A percentile compares a stretch with the other conserved stretches of the same genome.
These are phyloP conservation scores for Brassica cretica DNA, from an alignment of 345 rosid genomes.

Conservation along the genomic window DNA sequence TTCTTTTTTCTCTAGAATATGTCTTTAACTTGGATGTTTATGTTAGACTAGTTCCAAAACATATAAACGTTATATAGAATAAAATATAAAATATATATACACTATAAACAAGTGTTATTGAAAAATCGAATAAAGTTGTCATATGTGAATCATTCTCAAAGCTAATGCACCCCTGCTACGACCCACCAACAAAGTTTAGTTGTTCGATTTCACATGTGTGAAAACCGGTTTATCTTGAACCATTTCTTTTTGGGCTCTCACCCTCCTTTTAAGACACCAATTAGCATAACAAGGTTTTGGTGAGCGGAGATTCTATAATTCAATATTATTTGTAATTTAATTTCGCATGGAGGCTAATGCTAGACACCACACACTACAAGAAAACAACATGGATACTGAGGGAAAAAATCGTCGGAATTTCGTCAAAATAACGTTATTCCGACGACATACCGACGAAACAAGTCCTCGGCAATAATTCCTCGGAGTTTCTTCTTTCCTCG, in stretches of 20 bases:
- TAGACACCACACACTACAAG: neutral
- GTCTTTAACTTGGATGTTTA: conserved; percentile 14
- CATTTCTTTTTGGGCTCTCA: conserved; percentile 16
- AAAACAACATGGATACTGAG: no score
- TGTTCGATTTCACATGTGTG: conserved; percentile 9
- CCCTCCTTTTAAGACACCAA: neutral
- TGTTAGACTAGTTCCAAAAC: conserved; percentile 23
- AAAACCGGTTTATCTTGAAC: neutral
- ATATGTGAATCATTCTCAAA: conserved; percentile 19
- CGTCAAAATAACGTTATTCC: no score
- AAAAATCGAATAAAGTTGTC: conserved; percentile 7
- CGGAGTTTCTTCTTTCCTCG: no score
- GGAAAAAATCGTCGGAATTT: no score
- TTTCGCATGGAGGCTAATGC: neutral
- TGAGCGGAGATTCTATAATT: neutral
- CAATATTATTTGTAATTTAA: neutral
- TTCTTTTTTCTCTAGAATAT: neutral
- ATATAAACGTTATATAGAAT: neutral
- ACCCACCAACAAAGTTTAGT: conserved; percentile 1
- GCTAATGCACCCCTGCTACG: conserved; percentile 7
- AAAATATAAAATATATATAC: neutral
- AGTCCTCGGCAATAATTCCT: no score
- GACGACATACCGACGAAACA: no score
- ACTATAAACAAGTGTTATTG: neutral
- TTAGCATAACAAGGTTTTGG: neutral